Percentiles rank a stretch among this genome's conserved stretches.
These are phyloP conservation scores for Annulohypoxylon stygium DNA, from an alignment of 495 filamentous ascomycete species.

Conservation along the genomic window DNA sequence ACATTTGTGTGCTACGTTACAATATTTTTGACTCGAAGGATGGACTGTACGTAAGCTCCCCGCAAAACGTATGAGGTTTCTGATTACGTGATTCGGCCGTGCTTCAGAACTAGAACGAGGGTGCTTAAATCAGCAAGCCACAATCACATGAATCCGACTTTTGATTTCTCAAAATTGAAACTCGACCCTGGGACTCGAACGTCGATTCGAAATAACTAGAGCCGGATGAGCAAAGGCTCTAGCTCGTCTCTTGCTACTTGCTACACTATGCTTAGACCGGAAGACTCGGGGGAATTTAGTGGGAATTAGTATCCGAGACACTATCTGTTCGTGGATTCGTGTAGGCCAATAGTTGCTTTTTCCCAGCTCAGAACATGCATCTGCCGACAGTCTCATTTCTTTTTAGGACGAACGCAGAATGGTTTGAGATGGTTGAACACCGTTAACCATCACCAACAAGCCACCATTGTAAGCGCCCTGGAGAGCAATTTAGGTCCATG, in stretches of 20 bases:
- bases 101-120: conserved; percentile 7
- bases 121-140: background rate
- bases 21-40: conserved; percentile 8
- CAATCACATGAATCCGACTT: conserved; percentile 8
- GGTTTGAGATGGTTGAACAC: conserved; percentile 11
- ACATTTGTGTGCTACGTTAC: conserved; percentile 26
- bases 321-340: background rate
- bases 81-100: conserved; percentile 17
- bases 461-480: conserved; percentile 7
- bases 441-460: conserved; percentile 10
- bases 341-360: conserved; percentile 16
- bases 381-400: background rate
- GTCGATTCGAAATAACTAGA: background rate
- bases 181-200: background rate
- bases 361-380: conserved; percentile 22
- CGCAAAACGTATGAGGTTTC: conserved; percentile 2
- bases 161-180: background rate
- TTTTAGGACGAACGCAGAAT: background rate
- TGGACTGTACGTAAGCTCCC: conserved; percentile 4
- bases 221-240: conserved; percentile 9
- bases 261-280: conserved; percentile 13
- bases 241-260: background rate
- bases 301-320: conserved; percentile 37
- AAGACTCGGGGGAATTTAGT: conserved; percentile 29
- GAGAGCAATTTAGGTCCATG: conserved; percentile 9